phyloP scores from a whole-genome alignment of 2,329 filamentous ascomycete species.

The Trichoderma harzianum region DNA sequence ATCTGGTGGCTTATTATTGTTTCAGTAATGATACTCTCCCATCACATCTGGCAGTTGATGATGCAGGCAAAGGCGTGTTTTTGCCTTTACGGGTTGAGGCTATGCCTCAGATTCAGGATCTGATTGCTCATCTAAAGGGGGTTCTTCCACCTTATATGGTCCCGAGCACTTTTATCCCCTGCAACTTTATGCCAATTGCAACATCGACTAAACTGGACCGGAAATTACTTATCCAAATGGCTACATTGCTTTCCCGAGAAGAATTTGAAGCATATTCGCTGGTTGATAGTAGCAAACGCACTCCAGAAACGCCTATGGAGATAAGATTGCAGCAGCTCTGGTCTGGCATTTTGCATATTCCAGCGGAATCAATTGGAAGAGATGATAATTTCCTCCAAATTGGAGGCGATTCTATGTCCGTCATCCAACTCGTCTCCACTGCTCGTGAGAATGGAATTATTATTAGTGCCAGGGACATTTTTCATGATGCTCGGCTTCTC shows the following conservation, averaged over 20 bases:
- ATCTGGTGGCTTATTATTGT: neutral
- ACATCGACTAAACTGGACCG: neutral
- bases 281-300: neutral
- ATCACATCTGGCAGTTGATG: no score
- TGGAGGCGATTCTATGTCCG: slow-evolving; percentile 22
- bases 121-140: neutral
- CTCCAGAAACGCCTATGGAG: neutral
- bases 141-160: slow-evolving; percentile 3
- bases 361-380: slow-evolving; percentile 10
- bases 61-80: no score
- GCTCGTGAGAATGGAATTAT: neutral
- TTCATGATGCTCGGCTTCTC: slow-evolving; percentile 18
- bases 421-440: neutral
- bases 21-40: neutral
- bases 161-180: neutral
- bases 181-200: neutral
- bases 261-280: neutral
- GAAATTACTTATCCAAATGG: neutral
- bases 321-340: neutral
- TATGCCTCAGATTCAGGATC: neutral
- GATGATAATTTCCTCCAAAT: slow-evolving; percentile 22
- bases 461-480: slow-evolving; percentile 19
- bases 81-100: no score
- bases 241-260: neutral
- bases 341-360: slow-evolving; percentile 2